phyloP scores from a whole-genome alignment of 768 basidiomycete species.

The Suillus decipiens region DNA sequence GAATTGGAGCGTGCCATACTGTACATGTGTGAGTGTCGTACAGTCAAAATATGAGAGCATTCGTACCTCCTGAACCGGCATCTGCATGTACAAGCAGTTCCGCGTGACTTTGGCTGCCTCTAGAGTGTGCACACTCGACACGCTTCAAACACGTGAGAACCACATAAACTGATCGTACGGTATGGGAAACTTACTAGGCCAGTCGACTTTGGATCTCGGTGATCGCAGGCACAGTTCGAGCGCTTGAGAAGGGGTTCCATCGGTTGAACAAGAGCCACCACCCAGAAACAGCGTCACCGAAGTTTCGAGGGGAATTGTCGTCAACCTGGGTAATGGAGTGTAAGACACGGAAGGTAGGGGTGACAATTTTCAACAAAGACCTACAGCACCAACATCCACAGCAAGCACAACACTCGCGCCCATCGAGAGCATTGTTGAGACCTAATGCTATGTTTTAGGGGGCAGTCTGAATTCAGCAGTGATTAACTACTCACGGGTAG shows the following conservation, averaged over 20 bases:
- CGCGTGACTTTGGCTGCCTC: conserved; percentile 93
- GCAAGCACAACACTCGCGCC: conserved; percentile 92
- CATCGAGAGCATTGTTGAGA: conserved; percentile 88
- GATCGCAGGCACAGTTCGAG: conserved; percentile 78
- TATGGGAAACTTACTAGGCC: conserved; percentile 75
- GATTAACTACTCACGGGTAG: conserved; percentile 60
- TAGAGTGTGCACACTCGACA: conserved; percentile 91
- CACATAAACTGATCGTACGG: background rate
- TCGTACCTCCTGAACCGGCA: conserved; percentile 91
- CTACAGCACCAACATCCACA: conserved; percentile 86
- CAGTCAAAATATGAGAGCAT: background rate
- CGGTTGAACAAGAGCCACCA: conserved; percentile 95
- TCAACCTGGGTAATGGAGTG: conserved; percentile 57
- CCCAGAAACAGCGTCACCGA: conserved; percentile 93
- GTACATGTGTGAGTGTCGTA: conserved; percentile 9
- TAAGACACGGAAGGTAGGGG: conserved; percentile 2
- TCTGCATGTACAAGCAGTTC: conserved; percentile 87
- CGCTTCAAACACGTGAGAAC: conserved; percentile 48
- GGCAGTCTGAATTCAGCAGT: background rate
- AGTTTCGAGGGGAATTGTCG: conserved; percentile 92
- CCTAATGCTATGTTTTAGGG: conserved; percentile 44
- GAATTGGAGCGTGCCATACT: conserved; percentile 93
- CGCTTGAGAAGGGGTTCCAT: conserved; percentile 88
- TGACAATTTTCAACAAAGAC: conserved; percentile 26
- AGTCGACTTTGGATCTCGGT: conserved; percentile 93